These are phyloP conservation scores for Melastoma malabathricum DNA, from an alignment of 345 rosid species.

Conservation along the genomic window DNA sequence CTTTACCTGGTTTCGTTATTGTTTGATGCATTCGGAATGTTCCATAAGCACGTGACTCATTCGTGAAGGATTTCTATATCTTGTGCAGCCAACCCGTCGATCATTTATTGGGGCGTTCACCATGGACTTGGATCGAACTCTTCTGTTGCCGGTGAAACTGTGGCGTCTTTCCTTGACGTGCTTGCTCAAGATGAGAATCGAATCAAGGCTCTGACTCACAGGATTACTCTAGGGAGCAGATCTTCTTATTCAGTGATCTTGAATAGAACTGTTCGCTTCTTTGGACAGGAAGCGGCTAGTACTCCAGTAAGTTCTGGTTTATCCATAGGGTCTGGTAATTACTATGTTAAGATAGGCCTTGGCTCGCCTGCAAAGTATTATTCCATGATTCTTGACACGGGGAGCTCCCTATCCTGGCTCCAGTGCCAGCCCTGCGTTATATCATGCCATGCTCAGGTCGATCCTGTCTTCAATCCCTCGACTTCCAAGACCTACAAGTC, in stretches of 20 bases:
- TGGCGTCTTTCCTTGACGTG: slow-evolving; percentile 6
- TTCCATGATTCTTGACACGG: slow-evolving; percentile 39
- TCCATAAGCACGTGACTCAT: too few species aligned
- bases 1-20: too few species aligned
- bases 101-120: slow-evolving; percentile 12
- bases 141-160: slow-evolving; percentile 6
- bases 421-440: slow-evolving; percentile 32
- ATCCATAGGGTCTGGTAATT: slow-evolving; percentile 29
- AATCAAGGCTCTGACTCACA: slow-evolving; percentile 10
- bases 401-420: slow-evolving; percentile 41
- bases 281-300: slow-evolving; percentile 10
- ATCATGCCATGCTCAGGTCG: slow-evolving; percentile 27
- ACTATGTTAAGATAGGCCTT: slow-evolving; percentile 23
- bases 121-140: slow-evolving; percentile 18
- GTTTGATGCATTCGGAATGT: too few species aligned
- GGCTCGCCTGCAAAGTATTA: slow-evolving; percentile 33
- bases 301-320: slow-evolving; percentile 18
- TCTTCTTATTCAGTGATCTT: background rate
- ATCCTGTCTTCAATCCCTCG: slow-evolving; percentile 26
- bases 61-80: background rate
- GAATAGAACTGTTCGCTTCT: slow-evolving; percentile 5
- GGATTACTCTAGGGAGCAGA: slow-evolving; percentile 1
- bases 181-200: slow-evolving; percentile 20
- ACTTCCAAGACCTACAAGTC: slow-evolving; percentile 21
- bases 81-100: background rate